Base-by-base conservation (phyloP, 495 filamentous ascomycete genomes). In the Cetradonia linearis region DNA sequence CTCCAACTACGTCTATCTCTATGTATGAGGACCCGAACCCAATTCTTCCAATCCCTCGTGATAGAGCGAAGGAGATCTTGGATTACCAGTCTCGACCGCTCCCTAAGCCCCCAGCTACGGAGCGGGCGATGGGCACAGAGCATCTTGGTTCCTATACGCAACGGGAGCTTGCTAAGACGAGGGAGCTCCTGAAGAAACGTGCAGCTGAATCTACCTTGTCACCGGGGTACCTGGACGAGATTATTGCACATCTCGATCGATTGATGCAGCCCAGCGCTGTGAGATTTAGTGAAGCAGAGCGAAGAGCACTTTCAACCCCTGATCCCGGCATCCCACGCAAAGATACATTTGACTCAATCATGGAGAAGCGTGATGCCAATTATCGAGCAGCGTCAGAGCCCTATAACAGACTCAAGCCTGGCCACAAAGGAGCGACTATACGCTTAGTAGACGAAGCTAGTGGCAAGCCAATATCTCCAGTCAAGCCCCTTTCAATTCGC, bases 231-330 rank as follows among this genome's bases (percentile, higher is more conserved):
- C 69, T 87, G 31, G 76, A 78, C 23, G 78, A 81, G 36, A 78
- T 87, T 3, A 81, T 87, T 44, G 73, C 74, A 1, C 78, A 85
- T 57, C 72, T 86, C 31, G 83, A 86, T 66, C 72, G 78, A n/a
- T 70, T 86, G 55, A 83, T 85, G 66, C 74, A 81, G 57, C 74
- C 80, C 38, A 74, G 74, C 52, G 40, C 55, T 62, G 20, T 63
- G 42, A n/a, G 63, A 66, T 18, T 69, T 58, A 36, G 65, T 52
- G 61, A 73, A 10, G 56, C 62, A 40, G 68, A 72, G 7, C 75
- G 74, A 58, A 74, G 78, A 53, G 69, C 73, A 8, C 72, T 76
- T 6, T 85, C 84, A 27, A 83, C 86, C 27, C 84, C 82, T 5
- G 71, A 71, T 52, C 58, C 65, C 27, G 37, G 56, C 25, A 60